Conservation (phyloP, 2,329 filamentous ascomycete species). For the Neurospora sp. region DNA sequence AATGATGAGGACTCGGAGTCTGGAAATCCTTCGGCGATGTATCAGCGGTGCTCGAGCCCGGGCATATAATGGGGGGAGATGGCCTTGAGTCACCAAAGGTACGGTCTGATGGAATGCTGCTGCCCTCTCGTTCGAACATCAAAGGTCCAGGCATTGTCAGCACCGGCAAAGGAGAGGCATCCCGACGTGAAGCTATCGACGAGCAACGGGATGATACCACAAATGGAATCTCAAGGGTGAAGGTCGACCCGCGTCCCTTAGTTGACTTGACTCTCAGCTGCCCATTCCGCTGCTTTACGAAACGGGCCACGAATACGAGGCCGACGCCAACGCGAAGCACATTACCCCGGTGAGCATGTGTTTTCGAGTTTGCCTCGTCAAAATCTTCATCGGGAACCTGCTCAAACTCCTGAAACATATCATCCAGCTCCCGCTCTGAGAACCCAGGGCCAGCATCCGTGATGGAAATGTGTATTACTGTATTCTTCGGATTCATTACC, state of each 20-base stretch:
- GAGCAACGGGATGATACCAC: constrained; percentile 42
- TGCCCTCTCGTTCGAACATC: constrained; percentile 17
- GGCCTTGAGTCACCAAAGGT: constrained; percentile 6
- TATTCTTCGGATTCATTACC: constrained; percentile 38
- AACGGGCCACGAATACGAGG: constrained; percentile 77
- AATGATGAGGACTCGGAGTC: constrained; percentile 2
- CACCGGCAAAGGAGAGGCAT: constrained; percentile 17
- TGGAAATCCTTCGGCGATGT: constrained; percentile 30
- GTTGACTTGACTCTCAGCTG: constrained; percentile 77
- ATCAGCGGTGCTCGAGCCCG: not conserved
- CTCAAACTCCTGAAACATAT: constrained; percentile 48
- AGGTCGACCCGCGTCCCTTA: constrained; percentile 69
- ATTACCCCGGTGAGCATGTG: constrained; percentile 27
- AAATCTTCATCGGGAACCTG: constrained; percentile 36
- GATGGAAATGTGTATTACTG: constrained; percentile 62
- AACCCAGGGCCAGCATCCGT: constrained; percentile 50
- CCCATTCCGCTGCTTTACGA: constrained; percentile 78
- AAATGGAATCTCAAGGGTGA: constrained; percentile 72
- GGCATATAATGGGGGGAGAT: constrained; percentile 2
- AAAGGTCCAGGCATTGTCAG: constrained; percentile 22
- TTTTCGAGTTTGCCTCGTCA: constrained; percentile 21
- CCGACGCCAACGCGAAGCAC: constrained; percentile 55
- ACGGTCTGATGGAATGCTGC: constrained; percentile 15
- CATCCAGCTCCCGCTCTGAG: constrained; percentile 42
- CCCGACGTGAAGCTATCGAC: constrained; percentile 18